Conservation (phyloP, 2,329 filamentous ascomycete genomes). For the Teratosphaeria viscida region DNA sequence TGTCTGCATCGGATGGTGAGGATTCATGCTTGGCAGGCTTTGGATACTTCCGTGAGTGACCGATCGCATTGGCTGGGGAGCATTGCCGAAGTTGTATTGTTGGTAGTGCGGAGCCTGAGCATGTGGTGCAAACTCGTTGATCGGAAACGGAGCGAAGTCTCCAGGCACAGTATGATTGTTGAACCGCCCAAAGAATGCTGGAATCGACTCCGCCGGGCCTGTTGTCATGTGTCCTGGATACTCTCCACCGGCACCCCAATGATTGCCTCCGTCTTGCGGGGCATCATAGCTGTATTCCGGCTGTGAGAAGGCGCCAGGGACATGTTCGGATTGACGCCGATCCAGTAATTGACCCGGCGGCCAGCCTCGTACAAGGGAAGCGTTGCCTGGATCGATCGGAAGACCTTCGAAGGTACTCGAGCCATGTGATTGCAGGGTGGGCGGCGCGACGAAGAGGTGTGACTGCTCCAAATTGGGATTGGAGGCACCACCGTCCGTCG, state of each 20-base stretch:
- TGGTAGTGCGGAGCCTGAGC: background rate
- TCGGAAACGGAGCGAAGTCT: constrained; percentile 9
- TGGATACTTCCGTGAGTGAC: constrained; percentile 12
- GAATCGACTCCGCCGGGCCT: background rate
- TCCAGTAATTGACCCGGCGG: background rate
- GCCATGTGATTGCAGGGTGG: constrained; percentile 12
- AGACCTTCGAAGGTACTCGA: constrained; percentile 9
- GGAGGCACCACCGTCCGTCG: constrained; percentile 8
- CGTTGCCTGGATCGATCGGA: constrained; percentile 9
- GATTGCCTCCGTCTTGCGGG: background rate
- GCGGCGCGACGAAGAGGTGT: constrained; percentile 8
- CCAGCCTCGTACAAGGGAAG: constrained; percentile 1
- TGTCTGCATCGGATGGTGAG: background rate
- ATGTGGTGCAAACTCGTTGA: background rate
- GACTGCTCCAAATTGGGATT: constrained; percentile 8
- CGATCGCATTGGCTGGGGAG: constrained; percentile 7
- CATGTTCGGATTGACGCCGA: background rate
- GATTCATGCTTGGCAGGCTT: background rate
- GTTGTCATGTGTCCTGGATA: background rate
- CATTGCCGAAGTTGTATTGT: background rate
- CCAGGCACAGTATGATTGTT: background rate
- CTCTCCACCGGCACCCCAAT: background rate
- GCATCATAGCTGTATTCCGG: background rate
- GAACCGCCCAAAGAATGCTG: background rate
- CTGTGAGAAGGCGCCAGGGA: background rate